These are phyloP conservation scores for Rostrohypoxylon terebratum DNA, from an alignment of 495 filamentous ascomycete genomes.

Conservation along the genomic window DNA sequence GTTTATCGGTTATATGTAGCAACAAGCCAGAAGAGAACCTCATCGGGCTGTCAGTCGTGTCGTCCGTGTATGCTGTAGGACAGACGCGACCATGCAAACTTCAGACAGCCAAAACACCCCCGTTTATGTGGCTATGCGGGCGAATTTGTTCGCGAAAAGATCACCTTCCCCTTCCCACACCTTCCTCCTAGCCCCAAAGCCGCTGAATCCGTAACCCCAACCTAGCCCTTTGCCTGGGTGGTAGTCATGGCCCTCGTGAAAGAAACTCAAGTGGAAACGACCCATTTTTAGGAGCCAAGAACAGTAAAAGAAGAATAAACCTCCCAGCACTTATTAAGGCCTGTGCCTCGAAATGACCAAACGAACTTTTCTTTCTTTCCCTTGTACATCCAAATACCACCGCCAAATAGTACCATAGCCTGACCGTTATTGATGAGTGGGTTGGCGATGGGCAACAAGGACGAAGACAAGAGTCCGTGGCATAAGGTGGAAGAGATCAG, in stretches of 20 bases:
- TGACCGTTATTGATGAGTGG: neutral
- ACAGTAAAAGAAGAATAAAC: conserved; percentile 40
- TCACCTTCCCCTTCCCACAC: conserved; percentile 11
- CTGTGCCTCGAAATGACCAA: conserved; percentile 17
- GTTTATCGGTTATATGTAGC: conserved; percentile 43
- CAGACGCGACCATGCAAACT: conserved; percentile 36
- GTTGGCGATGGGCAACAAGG: conserved; percentile 1
- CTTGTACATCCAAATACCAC: conserved; percentile 3
- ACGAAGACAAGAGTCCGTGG: neutral
- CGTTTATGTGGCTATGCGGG: conserved; percentile 16
- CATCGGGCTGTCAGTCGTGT: conserved; percentile 20
- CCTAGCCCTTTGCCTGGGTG: conserved; percentile 41
- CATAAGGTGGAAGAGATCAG: neutral
- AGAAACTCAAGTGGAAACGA: conserved; percentile 35
- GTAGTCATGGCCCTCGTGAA: conserved; percentile 50
- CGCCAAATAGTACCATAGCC: neutral
- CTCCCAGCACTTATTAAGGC: conserved; percentile 27
- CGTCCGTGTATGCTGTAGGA: conserved; percentile 5
- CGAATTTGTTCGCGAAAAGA: conserved; percentile 29
- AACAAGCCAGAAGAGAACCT: conserved; percentile 35
- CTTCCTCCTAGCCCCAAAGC: conserved; percentile 15
- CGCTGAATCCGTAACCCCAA: conserved; percentile 35
- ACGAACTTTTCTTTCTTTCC: conserved; percentile 34
- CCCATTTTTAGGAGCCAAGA: conserved; percentile 41
- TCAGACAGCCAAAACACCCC: conserved; percentile 37